phyloP scores from a whole-genome alignment of 2,329 filamentous ascomycete genomes.

The Colletotrichum sp. region DNA sequence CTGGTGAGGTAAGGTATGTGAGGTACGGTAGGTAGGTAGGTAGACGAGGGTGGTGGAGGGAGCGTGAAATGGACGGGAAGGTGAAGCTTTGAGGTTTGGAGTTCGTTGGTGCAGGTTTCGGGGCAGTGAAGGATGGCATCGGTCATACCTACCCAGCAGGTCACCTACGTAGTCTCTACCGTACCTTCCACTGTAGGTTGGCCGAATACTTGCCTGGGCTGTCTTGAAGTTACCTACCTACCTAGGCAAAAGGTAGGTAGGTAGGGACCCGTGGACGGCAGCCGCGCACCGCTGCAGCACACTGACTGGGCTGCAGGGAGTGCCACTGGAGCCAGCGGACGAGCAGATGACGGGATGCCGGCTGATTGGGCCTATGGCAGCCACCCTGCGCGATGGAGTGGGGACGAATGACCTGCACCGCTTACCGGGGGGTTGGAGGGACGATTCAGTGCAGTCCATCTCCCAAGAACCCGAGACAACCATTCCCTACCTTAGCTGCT shows the following conservation, averaged over 20 bases:
- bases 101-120: conserved; percentile 13
- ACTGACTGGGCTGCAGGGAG: conserved; percentile 6
- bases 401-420: conserved; percentile 12
- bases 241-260: neutral
- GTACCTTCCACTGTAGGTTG: neutral
- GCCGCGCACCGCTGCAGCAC: neutral
- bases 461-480: neutral
- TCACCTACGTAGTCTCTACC: neutral
- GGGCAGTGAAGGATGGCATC: neutral
- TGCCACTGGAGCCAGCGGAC: neutral
- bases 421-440: conserved; percentile 2
- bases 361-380: conserved; percentile 4
- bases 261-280: conserved; percentile 12
- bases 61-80: conserved; percentile 9
- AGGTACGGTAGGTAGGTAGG: neutral
- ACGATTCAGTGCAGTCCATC: neutral
- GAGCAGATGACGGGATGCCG: conserved; percentile 10
- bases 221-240: neutral
- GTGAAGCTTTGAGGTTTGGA: conserved; percentile 16
- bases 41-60: neutral
- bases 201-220: neutral
- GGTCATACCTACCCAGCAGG: neutral
- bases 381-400: neutral
- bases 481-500: neutral
- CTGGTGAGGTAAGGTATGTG: neutral